Evolutionary conservation across 2,329 filamentous ascomycete genomes (phyloP).

Genomic region (Curvularia sp.): DNA sequence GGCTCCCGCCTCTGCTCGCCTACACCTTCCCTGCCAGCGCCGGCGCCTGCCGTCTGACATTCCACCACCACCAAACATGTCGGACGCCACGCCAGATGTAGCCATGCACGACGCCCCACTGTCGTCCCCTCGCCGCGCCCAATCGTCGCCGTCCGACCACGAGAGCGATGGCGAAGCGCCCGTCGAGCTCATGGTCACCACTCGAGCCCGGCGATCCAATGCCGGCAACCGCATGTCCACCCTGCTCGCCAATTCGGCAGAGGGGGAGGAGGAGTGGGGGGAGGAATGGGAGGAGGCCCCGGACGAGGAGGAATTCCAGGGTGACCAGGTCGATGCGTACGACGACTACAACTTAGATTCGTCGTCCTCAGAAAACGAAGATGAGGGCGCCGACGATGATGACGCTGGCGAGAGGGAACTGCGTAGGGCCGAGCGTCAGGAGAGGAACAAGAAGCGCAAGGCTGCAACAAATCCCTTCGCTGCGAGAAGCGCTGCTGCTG

Average conservation of each 20-base stretch:
- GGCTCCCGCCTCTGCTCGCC: slow-evolving; percentile 23
- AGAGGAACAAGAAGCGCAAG: slow-evolving; percentile 74
- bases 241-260: slow-evolving; percentile 43
- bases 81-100: slow-evolving; percentile 22
- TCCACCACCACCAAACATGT: slow-evolving; percentile 20
- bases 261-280: slow-evolving; percentile 47
- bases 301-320: slow-evolving; percentile 60
- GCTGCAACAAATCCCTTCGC: slow-evolving; percentile 61
- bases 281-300: slow-evolving; percentile 71
- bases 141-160: slow-evolving; percentile 23
- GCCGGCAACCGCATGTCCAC: slow-evolving; percentile 53
- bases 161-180: slow-evolving; percentile 42
- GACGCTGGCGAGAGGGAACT: slow-evolving; percentile 90
- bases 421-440: slow-evolving; percentile 75
- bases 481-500: slow-evolving; percentile 46
- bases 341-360: slow-evolving; percentile 82
- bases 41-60: slow-evolving; percentile 6
- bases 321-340: slow-evolving; percentile 63
- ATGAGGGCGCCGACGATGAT: slow-evolving; percentile 71
- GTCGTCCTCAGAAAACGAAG: slow-evolving; percentile 78
- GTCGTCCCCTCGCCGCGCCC: slow-evolving; percentile 23
- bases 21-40: slow-evolving; percentile 34
- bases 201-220: slow-evolving; percentile 49
- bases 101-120: slow-evolving; percentile 20
- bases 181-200: slow-evolving; percentile 48